Evolutionary conservation across 2,329 filamentous ascomycete genomes (phyloP), one percentile per base, ranked within the genome.

Genomic region (Thelonectria discophora): DNA sequence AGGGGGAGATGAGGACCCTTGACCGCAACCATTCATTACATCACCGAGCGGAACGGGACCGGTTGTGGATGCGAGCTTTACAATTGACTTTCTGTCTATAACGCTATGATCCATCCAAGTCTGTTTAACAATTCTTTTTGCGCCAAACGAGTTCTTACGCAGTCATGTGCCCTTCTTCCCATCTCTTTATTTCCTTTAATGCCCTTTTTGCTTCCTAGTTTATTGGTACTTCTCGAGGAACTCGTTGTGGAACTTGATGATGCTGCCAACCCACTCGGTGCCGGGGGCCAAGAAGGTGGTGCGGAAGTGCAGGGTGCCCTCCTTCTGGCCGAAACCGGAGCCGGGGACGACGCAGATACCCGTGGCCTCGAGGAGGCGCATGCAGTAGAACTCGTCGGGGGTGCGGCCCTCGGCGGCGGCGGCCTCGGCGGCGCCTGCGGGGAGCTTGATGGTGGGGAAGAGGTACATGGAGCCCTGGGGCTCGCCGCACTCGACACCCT

Each of bases 391-490:
- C 78, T 98, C 94, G 73, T 99, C 95, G 1, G 94, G 81, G 12
- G 84, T 82, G 73, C 91, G 90, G 71, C 88, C 88, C 76, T 93
- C 91, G 64, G 89, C 80, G 73, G 83, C 78, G 37, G 95, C 95
- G 15, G 91, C 92, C 67, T 90, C 89, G 64, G 89, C 79, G 42
- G 93, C 95, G 80, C 92, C 92, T 21, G 80, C 70, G 2, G 95
- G 87, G 21, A 99, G 83, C 34, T 83, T 88, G 80, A 99, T 97
- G 70, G 92, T 95, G 21, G 95, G 95, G 87, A 98, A 99, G 73
- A 99, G 90, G 82, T 99, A 99, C 95, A 99, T 99, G 76, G 91
- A 90, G 63, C 95, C 95, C 85, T 97, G 91, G 58, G 95, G 95
- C 69, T 88, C 85, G 72, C 91, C 90, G 80, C 94, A 97, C 76